These are phyloP conservation scores for Pyrenophora graminea DNA, from an alignment of 2,329 filamentous ascomycete genomes.

Conservation along the genomic window DNA sequence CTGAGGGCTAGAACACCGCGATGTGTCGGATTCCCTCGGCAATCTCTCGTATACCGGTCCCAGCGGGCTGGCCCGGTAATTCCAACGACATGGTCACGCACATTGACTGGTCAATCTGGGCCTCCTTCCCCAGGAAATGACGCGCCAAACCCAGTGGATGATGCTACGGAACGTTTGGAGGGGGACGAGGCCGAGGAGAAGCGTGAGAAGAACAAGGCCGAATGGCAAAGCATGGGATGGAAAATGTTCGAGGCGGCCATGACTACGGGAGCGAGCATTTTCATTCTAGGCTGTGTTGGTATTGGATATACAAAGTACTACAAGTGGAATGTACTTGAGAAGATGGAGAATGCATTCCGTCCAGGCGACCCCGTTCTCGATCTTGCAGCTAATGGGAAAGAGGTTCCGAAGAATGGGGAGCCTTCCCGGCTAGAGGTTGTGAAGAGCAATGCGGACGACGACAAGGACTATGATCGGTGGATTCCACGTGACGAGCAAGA, in stretches of 20 bases:
- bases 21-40: slow-evolving; percentile 25
- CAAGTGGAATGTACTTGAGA: slow-evolving; percentile 86
- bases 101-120: slow-evolving; percentile 42
- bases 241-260: slow-evolving; percentile 59
- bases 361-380: slow-evolving; percentile 90
- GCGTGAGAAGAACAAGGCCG: slow-evolving; percentile 23
- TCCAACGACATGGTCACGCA: slow-evolving; percentile 21
- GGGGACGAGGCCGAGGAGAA: slow-evolving; percentile 13
- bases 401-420: slow-evolving; percentile 31
- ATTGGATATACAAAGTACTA: slow-evolving; percentile 64
- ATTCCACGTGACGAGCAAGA: slow-evolving; percentile 80
- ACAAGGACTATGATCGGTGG: slow-evolving; percentile 70
- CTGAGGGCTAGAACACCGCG: slow-evolving; percentile 21
- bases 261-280: slow-evolving; percentile 57
- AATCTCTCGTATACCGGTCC: slow-evolving; percentile 19
- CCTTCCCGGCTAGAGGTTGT: slow-evolving; percentile 24
- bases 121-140: slow-evolving; percentile 45
- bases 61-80: slow-evolving; percentile 33
- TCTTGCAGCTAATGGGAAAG: slow-evolving; percentile 53
- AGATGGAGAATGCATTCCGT: slow-evolving; percentile 90
- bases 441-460: slow-evolving; percentile 33
- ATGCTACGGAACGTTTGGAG: slow-evolving; percentile 39
- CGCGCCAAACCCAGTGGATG: slow-evolving; percentile 45
- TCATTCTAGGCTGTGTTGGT: slow-evolving; percentile 53
- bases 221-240: slow-evolving; percentile 50